These are phyloP conservation scores for Curvularia lunata DNA, from an alignment of 2,329 filamentous ascomycete species.

Conservation along the genomic window DNA sequence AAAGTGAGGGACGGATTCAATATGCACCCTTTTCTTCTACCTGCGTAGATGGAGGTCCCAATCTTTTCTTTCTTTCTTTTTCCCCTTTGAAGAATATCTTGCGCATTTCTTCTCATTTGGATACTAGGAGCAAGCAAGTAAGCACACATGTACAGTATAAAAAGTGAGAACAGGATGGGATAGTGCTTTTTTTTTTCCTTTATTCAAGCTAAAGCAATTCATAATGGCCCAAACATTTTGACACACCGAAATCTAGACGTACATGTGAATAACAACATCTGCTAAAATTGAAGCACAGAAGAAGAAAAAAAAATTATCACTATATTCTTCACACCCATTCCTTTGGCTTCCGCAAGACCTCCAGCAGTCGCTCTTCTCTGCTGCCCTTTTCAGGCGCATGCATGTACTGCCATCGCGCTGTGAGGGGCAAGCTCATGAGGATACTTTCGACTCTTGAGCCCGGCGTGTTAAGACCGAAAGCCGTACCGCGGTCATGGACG, in stretches of 20 bases:
- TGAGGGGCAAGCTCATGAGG: conserved; percentile 92
- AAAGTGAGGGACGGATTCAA: not conserved
- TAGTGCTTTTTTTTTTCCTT: too few species aligned
- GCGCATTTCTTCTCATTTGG: too few species aligned
- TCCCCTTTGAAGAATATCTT: not conserved
- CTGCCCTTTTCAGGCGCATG: conserved; percentile 78
- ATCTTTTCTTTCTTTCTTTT: not conserved
- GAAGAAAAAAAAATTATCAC: too few species aligned
- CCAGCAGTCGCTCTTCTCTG: conserved; percentile 79
- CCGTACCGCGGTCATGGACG: conserved; percentile 92
- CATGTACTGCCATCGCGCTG: conserved; percentile 96
- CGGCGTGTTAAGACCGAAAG: conserved; percentile 92
- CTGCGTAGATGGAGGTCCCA: not conserved
- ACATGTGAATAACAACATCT: not conserved
- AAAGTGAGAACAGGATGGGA: too few species aligned
- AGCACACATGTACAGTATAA: too few species aligned
- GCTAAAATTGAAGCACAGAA: not conserved
- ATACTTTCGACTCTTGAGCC: conserved; percentile 94
- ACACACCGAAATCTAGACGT: not conserved
- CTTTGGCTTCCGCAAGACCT: conserved; percentile 68
- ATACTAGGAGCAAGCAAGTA: too few species aligned
- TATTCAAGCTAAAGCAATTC: too few species aligned
- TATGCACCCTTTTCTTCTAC: not conserved
- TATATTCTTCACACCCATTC: conserved; percentile 62
- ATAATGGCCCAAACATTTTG: too few species aligned